Evolutionary conservation across 2,329 filamentous ascomycete species (phyloP).

Genomic region (Graphilbum ipis-grandicollis): DNA sequence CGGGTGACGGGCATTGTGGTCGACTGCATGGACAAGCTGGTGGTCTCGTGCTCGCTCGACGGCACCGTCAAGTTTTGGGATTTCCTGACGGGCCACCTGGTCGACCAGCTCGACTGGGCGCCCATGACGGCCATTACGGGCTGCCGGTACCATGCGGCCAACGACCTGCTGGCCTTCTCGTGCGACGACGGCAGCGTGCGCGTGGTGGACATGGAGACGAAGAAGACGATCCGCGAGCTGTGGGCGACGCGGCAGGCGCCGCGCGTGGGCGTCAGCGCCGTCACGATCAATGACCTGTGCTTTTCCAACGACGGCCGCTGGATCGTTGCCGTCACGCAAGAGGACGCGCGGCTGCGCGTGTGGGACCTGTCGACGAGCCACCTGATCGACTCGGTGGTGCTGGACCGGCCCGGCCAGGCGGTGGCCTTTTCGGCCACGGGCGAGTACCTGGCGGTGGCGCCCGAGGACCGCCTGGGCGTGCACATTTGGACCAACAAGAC

Average conservation of each 20-base stretch:
- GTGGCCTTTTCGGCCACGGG: slow-evolving; percentile 79
- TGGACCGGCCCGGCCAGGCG: slow-evolving; percentile 63
- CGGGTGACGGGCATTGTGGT: slow-evolving; percentile 74
- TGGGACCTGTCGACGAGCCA: slow-evolving; percentile 96
- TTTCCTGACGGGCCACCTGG: slow-evolving; percentile 63
- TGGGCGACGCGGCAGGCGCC: slow-evolving; percentile 50
- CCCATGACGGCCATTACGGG: slow-evolving; percentile 58
- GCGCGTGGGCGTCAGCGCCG: not conserved
- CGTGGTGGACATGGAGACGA: slow-evolving; percentile 79
- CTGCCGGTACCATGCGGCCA: slow-evolving; percentile 65
- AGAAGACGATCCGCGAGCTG: slow-evolving; percentile 80
- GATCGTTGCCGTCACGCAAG: slow-evolving; percentile 76
- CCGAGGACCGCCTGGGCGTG: slow-evolving; percentile 70
- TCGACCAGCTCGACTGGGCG: slow-evolving; percentile 72
- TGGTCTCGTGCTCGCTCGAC: slow-evolving; percentile 78
- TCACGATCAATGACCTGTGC: slow-evolving; percentile 54
- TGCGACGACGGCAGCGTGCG: slow-evolving; percentile 82
- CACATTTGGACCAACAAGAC: slow-evolving; percentile 91
- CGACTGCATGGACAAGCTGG: slow-evolving; percentile 71
- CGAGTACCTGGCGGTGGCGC: slow-evolving; percentile 84
- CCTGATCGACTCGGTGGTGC: slow-evolving; percentile 77
- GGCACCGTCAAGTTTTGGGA: slow-evolving; percentile 98
- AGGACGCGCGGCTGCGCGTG: slow-evolving; percentile 63
- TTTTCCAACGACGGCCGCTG: slow-evolving; percentile 91
- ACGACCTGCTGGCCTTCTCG: slow-evolving; percentile 71